These are phyloP conservation scores for Astragalus glycyphyllos DNA, from an alignment of 306 rosid genomes.

Conservation along the genomic window DNA sequence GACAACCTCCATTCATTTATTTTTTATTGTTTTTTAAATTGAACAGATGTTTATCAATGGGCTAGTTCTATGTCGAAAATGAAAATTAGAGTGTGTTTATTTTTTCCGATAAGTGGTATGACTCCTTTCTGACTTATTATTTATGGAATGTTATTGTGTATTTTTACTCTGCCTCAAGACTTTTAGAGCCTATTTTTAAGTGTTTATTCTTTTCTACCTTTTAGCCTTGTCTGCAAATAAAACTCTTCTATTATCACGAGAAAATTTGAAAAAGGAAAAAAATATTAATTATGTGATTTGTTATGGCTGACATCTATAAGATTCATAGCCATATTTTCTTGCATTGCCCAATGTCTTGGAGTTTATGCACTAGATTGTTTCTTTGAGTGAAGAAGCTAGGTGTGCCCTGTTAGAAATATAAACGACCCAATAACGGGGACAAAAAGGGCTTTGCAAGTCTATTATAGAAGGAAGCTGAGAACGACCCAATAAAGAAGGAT, in stretches of 20 bases:
- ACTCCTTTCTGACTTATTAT: constrained; percentile 32
- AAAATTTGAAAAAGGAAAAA: too few relatives aligned
- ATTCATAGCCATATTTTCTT: constrained; percentile 17
- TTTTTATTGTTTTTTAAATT: constrained; percentile 28
- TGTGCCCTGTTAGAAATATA: too few relatives aligned
- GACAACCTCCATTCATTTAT: constrained; percentile 12
- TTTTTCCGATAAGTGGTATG: constrained; percentile 75
- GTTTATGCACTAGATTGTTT: too few relatives aligned
- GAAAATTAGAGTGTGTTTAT: constrained; percentile 79
- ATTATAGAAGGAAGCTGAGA: neutral
- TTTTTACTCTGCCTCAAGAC: neutral
- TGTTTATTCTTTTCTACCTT: neutral
- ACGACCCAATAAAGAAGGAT: too few relatives aligned
- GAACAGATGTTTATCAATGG: constrained; percentile 88
- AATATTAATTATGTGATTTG: too few relatives aligned
- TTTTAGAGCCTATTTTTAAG: neutral
- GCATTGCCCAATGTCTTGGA: neutral
- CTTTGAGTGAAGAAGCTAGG: neutral
- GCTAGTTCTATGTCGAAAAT: constrained; percentile 73
- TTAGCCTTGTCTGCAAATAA: constrained; percentile 2
- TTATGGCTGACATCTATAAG: neutral
- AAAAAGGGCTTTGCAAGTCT: too few relatives aligned
- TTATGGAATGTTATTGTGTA: neutral
- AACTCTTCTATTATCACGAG: neutral
- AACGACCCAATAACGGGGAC: too few relatives aligned